Conservation (phyloP, 176 grass and related monocot species). For the Microstegium vimineum region DNA sequence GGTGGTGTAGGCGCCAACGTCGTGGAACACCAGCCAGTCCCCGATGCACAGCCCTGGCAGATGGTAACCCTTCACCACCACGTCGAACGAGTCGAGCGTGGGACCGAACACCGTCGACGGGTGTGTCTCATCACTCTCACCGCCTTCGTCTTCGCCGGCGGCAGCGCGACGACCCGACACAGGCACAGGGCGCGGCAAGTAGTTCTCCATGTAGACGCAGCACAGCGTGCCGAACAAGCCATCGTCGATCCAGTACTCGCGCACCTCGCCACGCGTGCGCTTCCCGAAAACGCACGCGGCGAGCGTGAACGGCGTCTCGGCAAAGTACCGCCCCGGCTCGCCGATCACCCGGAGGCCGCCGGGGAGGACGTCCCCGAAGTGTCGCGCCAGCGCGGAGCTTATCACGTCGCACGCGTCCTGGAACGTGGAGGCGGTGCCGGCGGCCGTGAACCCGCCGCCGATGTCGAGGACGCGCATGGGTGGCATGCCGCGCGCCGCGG, state of each 20-base stretch:
- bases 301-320: constrained; percentile 28
- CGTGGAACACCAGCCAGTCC: constrained; percentile 36
- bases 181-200: too few species aligned
- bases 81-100: constrained; percentile 30
- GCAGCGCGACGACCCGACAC: too few species aligned
- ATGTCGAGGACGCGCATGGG: constrained; percentile 36
- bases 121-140: background rate
- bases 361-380: constrained; percentile 8
- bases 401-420: background rate
- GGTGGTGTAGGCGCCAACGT: constrained; percentile 31
- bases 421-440: background rate
- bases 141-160: background rate
- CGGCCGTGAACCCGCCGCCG: constrained; percentile 22
- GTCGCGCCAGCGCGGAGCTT: background rate
- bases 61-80: constrained; percentile 26
- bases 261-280: constrained; percentile 22
- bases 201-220: constrained; percentile 4
- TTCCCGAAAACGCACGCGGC: constrained; percentile 28
- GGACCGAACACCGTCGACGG: constrained; percentile 35
- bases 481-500: background rate
- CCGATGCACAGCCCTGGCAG: constrained; percentile 31
- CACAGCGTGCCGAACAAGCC: constrained; percentile 28
- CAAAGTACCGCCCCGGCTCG: constrained; percentile 26
- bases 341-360: constrained; percentile 12
- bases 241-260: constrained; percentile 44